A percentile compares a stretch with the other conserved stretches of the same genome.
Conservation (phyloP, 495 filamentous ascomycete species). For the Xylaria sp. region DNA sequence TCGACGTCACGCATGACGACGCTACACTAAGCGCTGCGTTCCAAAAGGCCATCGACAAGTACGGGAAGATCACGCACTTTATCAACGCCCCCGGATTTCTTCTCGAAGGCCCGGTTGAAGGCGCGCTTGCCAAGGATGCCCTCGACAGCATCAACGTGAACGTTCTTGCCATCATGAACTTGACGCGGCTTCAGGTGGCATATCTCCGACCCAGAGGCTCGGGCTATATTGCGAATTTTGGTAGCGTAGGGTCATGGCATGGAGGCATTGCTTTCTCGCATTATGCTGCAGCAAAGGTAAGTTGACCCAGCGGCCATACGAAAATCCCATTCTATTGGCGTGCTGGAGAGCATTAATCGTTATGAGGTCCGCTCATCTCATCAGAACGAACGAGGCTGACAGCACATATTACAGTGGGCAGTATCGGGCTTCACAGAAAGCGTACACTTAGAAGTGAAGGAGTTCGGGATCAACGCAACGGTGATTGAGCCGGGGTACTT, state of each 20-base stretch:
- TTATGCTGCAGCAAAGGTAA: conserved; percentile 52
- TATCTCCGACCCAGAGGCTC: conserved; percentile 40
- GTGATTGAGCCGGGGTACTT: conserved; percentile 47
- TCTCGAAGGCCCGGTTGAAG: conserved; percentile 30
- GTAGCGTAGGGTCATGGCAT: conserved; percentile 26
- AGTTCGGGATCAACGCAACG: conserved; percentile 39
- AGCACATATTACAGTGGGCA: conserved; percentile 28
- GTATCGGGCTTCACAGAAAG: conserved; percentile 36
- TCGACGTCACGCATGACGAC: conserved; percentile 45
- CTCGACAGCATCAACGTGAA: conserved; percentile 45
- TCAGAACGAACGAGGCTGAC: conserved; percentile 12
- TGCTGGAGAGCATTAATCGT: neutral
- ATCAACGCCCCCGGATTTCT: conserved; percentile 45
- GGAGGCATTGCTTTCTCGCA: conserved; percentile 38
- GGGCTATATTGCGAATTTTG: conserved; percentile 48
- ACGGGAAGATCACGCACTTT: conserved; percentile 43
- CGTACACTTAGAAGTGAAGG: conserved; percentile 34
- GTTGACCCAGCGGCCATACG: conserved; percentile 19
- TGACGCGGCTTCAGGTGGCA: conserved; percentile 46
- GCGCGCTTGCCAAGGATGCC: conserved; percentile 32
- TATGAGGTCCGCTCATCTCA: neutral
- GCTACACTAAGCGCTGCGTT: conserved; percentile 29
- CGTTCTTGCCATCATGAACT: conserved; percentile 49
- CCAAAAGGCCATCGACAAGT: conserved; percentile 34
- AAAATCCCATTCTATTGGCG: neutral